These are phyloP conservation scores for Platanus orientalis DNA, from an alignment of 164 flowering plant genomes.

Conservation along the genomic window DNA sequence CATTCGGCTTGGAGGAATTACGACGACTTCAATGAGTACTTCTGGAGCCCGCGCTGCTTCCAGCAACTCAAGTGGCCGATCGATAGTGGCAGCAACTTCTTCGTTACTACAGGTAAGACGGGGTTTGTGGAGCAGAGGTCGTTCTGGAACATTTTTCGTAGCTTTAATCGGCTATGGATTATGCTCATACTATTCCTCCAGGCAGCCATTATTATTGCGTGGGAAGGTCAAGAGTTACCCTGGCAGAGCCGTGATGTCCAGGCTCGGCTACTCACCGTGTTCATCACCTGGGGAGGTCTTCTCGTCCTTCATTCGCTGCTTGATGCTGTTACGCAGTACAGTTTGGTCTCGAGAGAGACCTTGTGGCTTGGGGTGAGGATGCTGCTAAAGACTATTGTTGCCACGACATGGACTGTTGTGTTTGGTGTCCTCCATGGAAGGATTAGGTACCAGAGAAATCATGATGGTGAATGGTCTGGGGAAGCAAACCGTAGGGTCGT, in stretches of 20 bases:
- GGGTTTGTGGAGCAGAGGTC: constrained; percentile 95
- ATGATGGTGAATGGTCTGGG: constrained; percentile 53
- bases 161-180: constrained; percentile 89
- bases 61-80: too few species aligned
- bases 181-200: constrained; percentile 70
- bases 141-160: constrained; percentile 86
- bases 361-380: constrained; percentile 60
- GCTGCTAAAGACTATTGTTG: constrained; percentile 68
- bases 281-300: constrained; percentile 84
- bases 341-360: constrained; percentile 72
- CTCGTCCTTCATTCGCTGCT: constrained; percentile 70
- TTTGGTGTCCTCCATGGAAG: constrained; percentile 65
- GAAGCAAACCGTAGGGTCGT: constrained; percentile 50
- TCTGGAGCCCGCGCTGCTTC: too few species aligned
- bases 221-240: constrained; percentile 43
- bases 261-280: constrained; percentile 62
- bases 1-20: constrained; percentile 82
- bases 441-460: constrained; percentile 68
- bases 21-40: too few species aligned
- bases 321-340: constrained; percentile 93
- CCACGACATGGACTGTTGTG: constrained; percentile 57
- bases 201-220: constrained; percentile 72
- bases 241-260: constrained; percentile 67
- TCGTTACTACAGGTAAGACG: too few species aligned
- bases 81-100: too few species aligned